Base-by-base conservation (phyloP, 1,284 basidiomycete genomes). In the Boletellus dicymbophilus region DNA sequence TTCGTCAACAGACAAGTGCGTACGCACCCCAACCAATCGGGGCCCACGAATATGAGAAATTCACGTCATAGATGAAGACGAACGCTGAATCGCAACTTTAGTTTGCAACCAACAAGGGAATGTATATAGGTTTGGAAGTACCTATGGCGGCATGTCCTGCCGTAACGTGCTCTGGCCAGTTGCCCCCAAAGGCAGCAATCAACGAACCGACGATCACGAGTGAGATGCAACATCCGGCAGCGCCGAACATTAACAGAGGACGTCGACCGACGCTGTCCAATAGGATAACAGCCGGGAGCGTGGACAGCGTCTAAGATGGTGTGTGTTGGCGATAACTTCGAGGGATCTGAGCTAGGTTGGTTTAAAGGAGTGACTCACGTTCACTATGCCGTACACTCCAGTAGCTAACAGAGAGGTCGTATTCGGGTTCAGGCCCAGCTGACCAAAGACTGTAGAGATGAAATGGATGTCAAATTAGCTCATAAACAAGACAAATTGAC, bases 21-120 rank as follows among this genome's bases (percentile, higher is more conserved):
- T 53, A 66, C 68, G 5, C 52, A 66, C 65, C 66, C 67, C 65
- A 67, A 15, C 67, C 65, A 23, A 67, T 69, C 23, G 65, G 65
- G n/a, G 58, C 67, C 68, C 68, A 67, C 13, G 68, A 70, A 44
- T 67, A 67, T 27, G 67, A 63, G 47, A 69, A 70, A 37, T 68
- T 68, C 16, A 68, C 63, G 13, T 66, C 57, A 26, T 70, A 70
- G 21, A 67, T 25, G 30, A 65, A 67, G 38, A 70, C 46, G 22
- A 70, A 69, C 0, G 64, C 68, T 70, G 13, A 30, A 34, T 46
- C 3, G 3, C 34, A 33, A 28, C 28, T 30, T 60, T 27, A 46
- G 43, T 38, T 25, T 45, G 22, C 27, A 10, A 34, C 9, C 18
- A 15, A 4, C 10, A 1, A 31, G 16, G 20, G 16, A 40, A 12